Base-by-base conservation (phyloP, 495 filamentous ascomycete species). In the Aspergillus nanangensis region DNA sequence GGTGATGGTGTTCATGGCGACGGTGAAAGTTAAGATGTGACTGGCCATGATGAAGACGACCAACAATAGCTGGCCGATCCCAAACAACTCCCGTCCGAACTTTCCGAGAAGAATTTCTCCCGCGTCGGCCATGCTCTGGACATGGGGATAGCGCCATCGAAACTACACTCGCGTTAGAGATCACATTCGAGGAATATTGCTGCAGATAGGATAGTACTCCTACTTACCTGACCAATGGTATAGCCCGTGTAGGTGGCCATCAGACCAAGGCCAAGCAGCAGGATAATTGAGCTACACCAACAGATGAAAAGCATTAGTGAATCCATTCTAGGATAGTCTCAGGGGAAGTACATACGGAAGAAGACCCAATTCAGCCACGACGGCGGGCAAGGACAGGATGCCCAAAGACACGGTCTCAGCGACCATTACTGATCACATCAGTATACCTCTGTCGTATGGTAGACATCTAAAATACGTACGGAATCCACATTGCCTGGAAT, bases 201-300 rank as follows among this genome's bases (percentile, higher is more conserved):
- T 7, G 25, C n/a, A n/a, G n/a, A n/a, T n/a, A 24, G 62, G 87
- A 54, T 81, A 80, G 21, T 71, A 72, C 32, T 83, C 47, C 56
- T 86, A 81, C 55, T 7, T 29, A 29, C 25, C 25, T 88, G 83
- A 21, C 82, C 86, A 48, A 92, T 78, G 38, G 87, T 77, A 48
- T 82, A 87, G 52, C 84, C 84, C 17, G 84, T 88, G 63, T 91
- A 93, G 36, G 82, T 83, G 36, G 87, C 81, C 10, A 88, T 50
- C 8, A 86, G 49, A 25, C 87, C 87, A 18, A 88, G 58, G 15
- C 66, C 61, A 20, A 86, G 61, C 78, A 91, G 51, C 70, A 86
- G 73, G 18, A 86, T 57, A 13, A 87, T 48, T 23, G 83, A 56
- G 14, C 59, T 62, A 18, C 5, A 27, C 7, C 11, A 29, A 29